These are phyloP conservation scores for Geosmithia flava DNA, from an alignment of 2,329 filamentous ascomycete genomes.

Conservation along the genomic window DNA sequence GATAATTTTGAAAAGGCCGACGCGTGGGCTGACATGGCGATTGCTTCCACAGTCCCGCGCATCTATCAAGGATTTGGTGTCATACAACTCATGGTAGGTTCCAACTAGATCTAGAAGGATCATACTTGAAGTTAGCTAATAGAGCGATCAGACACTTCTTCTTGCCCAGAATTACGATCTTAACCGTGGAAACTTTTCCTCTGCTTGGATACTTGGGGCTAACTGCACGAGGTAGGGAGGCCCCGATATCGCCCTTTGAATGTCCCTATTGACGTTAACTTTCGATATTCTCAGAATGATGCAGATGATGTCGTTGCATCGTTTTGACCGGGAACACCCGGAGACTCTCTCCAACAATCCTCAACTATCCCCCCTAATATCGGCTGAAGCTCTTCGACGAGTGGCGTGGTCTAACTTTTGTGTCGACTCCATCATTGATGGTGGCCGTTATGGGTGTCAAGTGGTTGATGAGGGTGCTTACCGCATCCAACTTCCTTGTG, in stretches of 20 bases:
- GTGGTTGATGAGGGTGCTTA: background rate
- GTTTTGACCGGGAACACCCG: background rate
- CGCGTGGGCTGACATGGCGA: background rate
- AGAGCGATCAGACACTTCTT: background rate
- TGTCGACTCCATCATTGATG: background rate
- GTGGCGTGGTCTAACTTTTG: background rate
- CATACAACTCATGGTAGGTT: background rate
- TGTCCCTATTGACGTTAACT: background rate
- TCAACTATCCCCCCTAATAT: background rate
- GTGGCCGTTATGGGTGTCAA: background rate
- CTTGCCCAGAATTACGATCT: background rate
- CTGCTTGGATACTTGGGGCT: background rate
- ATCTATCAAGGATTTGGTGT: constrained; percentile 1
- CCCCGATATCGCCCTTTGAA: no score
- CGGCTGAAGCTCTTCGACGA: background rate
- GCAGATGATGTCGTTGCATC: constrained; percentile 1
- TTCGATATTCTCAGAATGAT: background rate
- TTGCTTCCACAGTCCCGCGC: background rate
- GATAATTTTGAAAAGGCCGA: background rate
- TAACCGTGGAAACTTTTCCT: constrained; percentile 1
- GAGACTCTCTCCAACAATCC: background rate
- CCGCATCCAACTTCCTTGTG: background rate
- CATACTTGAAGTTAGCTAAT: background rate
- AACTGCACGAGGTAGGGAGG: background rate
- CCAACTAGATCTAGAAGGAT: background rate